Conservation (phyloP, 148 eudicot genomes). For the Chenopodium album region DNA sequence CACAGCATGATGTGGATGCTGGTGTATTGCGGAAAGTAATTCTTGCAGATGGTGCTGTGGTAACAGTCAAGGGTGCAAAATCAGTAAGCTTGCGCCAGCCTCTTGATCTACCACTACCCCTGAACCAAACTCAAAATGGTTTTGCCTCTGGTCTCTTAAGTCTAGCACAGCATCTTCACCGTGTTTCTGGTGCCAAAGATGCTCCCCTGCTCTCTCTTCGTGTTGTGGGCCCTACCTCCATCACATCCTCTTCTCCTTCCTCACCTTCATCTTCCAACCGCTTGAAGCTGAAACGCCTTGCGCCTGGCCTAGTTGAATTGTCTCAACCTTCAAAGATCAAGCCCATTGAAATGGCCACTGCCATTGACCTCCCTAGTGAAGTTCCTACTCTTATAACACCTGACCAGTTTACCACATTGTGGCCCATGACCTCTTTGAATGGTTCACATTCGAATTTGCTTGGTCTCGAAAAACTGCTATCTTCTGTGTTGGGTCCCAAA, state of each 20-base stretch:
- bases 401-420: slow-evolving; percentile 60
- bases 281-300: slow-evolving; percentile 86
- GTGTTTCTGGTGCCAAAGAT: slow-evolving; percentile 41
- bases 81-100: slow-evolving; percentile 94
- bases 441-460: slow-evolving; percentile 69
- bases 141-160: slow-evolving; percentile 73
- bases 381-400: slow-evolving; percentile 71
- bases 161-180: slow-evolving; percentile 73
- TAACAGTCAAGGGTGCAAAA: slow-evolving; percentile 88
- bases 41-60: slow-evolving; percentile 84
- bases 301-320: slow-evolving; percentile 90
- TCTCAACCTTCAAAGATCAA: slow-evolving; percentile 53
- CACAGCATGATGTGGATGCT: slow-evolving; percentile 95
- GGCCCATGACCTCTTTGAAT: slow-evolving; percentile 77
- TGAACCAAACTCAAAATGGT: slow-evolving; percentile 50
- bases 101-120: slow-evolving; percentile 81
- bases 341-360: slow-evolving; percentile 30
- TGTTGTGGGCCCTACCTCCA: slow-evolving; percentile 85
- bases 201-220: slow-evolving; percentile 77
- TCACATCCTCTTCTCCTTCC: slow-evolving; percentile 70
- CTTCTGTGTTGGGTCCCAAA: slow-evolving; percentile 70
- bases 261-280: slow-evolving; percentile 57
- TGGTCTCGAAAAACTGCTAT: slow-evolving; percentile 69
- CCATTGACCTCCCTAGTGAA: slow-evolving; percentile 65
- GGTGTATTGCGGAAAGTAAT: slow-evolving; percentile 78